phyloP scores from a whole-genome alignment of 2,329 filamentous ascomycete genomes.

The Phyllosticta capitalensis region DNA sequence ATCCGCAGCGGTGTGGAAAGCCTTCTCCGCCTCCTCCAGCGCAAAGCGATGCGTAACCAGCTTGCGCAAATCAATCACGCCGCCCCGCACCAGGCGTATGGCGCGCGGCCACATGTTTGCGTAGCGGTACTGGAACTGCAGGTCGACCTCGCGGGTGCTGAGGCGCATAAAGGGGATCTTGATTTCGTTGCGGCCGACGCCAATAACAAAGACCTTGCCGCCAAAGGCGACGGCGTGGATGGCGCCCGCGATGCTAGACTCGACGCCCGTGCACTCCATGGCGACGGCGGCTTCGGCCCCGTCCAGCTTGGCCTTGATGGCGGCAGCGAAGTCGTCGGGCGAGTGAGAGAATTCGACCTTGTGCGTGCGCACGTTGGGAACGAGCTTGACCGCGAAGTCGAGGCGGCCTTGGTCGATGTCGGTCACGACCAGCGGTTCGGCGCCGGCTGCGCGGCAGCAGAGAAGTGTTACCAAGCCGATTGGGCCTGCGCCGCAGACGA shows the following conservation, averaged over 20 bases:
- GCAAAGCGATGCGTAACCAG: conserved; percentile 82
- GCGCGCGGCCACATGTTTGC: conserved; percentile 92
- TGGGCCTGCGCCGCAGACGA: conserved; percentile 87
- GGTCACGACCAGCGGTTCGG: conserved; percentile 83
- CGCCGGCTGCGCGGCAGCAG: conserved; percentile 76
- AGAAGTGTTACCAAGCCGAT: conserved; percentile 86
- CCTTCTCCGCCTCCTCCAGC: conserved; percentile 78
- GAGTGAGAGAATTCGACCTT: conserved; percentile 56
- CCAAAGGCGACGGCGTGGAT: conserved; percentile 92
- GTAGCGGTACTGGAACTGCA: conserved; percentile 96
- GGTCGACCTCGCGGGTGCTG: conserved; percentile 82
- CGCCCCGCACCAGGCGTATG: conserved; percentile 76
- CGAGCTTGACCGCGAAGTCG: conserved; percentile 73
- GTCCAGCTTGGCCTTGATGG: conserved; percentile 61
- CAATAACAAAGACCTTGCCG: conserved; percentile 93
- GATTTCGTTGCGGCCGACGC: conserved; percentile 92
- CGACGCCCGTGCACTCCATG: conserved; percentile 91
- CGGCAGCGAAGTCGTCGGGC: conserved; percentile 61
- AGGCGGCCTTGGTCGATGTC: conserved; percentile 86
- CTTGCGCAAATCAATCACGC: conserved; percentile 69
- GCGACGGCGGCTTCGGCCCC: conserved; percentile 72
- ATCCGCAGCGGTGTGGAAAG: conserved; percentile 81
- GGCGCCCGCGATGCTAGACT: conserved; percentile 74
- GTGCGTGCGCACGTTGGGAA: conserved; percentile 70
- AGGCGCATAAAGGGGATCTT: conserved; percentile 91